Evolutionary conservation across 169 alveolate genomes (phyloP), one percentile per base, ranked within the genome.

Genomic region (Cryptosporidium tyzzeri): DNA sequence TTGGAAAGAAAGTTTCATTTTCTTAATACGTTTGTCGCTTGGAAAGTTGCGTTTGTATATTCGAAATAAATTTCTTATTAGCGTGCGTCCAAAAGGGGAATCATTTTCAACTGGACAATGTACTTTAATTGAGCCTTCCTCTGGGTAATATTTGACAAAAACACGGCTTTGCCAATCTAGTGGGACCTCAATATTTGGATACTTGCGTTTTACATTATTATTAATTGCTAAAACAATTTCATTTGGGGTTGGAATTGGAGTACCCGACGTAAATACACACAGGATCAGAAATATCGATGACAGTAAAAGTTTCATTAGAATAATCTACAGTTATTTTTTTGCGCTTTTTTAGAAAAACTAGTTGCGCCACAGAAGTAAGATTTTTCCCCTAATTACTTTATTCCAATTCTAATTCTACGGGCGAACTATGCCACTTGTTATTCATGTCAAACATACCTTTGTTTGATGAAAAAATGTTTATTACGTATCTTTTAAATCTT

Each of bases 1-100:
- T 9, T 80, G 73, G 9, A 62, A 65, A 31, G 89, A 80, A 80
- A 80, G 89, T 39, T 80, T 80, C 33, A 65, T 80, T 80, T 80
- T 80, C 23, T 16, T 6, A 14, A 80, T 53, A 16, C 10, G 23
- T 5, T 37, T 31, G n/a, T 80, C 62, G 6, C 35, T 50, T 44
- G 89, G 89, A 41, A 80, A 80, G 31, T 44, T 26, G 5, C 21
- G 37, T 29, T 59, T 80, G 50, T 62, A 80, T 5, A 62, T 50
- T 62, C 75, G 41, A 18, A 80, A 65, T 23, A 80, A 48, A 18
- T 5, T 65, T 80, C 89, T 80, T 35, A 59, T 23, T 62, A 80
- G 44, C 1, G 68, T 26, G 16, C 89, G 73, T 3, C 80, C 89
- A 80, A 80, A 80, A 18, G 89, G 89, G 16, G 89, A 69, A 62